phyloP scores from a whole-genome alignment of 139 green algal genomes.

The Chlorella vulgaris region DNA sequence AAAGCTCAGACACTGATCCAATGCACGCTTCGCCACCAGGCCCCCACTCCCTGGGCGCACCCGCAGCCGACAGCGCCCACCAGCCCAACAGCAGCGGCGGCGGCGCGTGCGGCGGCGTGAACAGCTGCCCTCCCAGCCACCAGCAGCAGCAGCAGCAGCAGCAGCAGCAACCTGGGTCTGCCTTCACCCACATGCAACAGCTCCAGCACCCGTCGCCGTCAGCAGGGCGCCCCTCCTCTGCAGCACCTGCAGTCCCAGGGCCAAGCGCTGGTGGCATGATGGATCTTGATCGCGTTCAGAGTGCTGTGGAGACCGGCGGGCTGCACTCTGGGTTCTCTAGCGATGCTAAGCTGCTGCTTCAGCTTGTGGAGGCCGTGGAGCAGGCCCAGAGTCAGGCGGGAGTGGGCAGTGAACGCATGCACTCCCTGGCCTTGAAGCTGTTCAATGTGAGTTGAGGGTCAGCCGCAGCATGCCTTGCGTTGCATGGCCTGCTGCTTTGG shows the following conservation, averaged over 20 bases:
- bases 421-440: slow-evolving; percentile 24
- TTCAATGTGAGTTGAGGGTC: slow-evolving; percentile 19
- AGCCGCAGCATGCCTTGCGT: too few relatives aligned
- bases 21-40: background rate
- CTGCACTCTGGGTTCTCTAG: background rate
- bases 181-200: background rate
- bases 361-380: slow-evolving; percentile 20
- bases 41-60: background rate
- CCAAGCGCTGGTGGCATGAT: background rate
- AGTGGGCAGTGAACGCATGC: slow-evolving; percentile 5
- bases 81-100: background rate
- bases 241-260: background rate
- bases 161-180: background rate
- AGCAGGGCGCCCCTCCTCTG: too few relatives aligned
- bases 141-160: background rate
- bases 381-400: background rate
- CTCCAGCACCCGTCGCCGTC: background rate
- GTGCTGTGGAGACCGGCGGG: background rate
- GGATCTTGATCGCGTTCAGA: slow-evolving; percentile 13
- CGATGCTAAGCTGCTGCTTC: slow-evolving; percentile 27
- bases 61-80: background rate
- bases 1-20: background rate
- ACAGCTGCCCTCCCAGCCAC: background rate
- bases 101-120: background rate
- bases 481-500: too few relatives aligned